Percentiles rank a stretch among this genome's conserved stretches.
These are phyloP conservation scores for Yarrowia keelungensis DNA, from an alignment of 805 yeast genomes.

Conservation along the genomic window DNA sequence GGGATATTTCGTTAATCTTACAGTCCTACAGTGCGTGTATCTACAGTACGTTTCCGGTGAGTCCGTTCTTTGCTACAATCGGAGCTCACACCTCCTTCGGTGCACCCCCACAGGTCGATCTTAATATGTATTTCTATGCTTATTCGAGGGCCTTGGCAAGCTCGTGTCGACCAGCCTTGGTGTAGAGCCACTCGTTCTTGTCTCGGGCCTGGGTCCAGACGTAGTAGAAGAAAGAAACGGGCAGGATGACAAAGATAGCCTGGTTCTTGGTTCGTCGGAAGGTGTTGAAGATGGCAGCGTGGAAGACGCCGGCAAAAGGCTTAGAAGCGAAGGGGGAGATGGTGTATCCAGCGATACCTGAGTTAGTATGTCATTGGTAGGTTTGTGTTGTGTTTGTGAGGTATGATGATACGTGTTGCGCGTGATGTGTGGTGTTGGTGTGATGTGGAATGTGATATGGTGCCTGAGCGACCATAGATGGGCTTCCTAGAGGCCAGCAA, in stretches of 20 bases:
- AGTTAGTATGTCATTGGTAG: neutral
- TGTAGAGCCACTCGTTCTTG: slow-evolving; percentile 89
- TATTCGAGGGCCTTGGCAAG: slow-evolving; percentile 18
- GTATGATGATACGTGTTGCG: too few relatives aligned
- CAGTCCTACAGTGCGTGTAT: too few relatives aligned
- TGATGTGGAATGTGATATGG: too few relatives aligned
- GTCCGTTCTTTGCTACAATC: too few relatives aligned
- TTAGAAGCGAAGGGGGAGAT: slow-evolving; percentile 93
- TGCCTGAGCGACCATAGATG: too few relatives aligned
- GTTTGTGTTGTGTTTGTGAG: too few relatives aligned
- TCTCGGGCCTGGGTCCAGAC: slow-evolving; percentile 87
- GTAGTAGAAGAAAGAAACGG: slow-evolving; percentile 81
- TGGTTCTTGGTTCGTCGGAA: slow-evolving; percentile 93
- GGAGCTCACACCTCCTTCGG: too few relatives aligned
- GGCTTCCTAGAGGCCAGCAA: too few relatives aligned
- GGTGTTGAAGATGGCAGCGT: slow-evolving; percentile 88
- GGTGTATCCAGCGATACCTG: slow-evolving; percentile 70
- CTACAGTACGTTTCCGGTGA: too few relatives aligned
- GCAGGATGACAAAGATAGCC: slow-evolving; percentile 75
- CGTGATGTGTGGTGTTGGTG: too few relatives aligned
- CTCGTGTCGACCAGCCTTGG: slow-evolving; percentile 85
- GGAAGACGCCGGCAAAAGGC: slow-evolving; percentile 85
- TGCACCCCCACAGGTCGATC: neutral
- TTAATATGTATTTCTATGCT: slow-evolving; percentile 20
- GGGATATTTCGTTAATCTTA: too few relatives aligned